Conservation (phyloP, 164 flowering plant genomes). For the Vitis riparia region DNA sequence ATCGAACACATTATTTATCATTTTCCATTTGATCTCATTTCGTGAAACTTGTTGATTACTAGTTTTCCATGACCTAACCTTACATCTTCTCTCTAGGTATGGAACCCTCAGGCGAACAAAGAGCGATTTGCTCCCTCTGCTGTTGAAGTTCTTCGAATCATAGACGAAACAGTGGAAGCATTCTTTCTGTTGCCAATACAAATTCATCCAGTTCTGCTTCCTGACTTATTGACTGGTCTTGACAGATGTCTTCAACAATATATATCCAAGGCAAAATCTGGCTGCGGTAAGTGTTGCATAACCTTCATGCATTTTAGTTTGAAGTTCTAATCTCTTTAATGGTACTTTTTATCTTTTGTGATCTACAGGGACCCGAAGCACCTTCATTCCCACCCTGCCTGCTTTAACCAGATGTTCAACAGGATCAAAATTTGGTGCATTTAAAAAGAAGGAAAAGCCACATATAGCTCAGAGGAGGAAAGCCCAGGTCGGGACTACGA, state of each 20-base stretch:
- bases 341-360: neutral
- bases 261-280: slow-evolving; percentile 49
- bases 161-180: slow-evolving; percentile 66
- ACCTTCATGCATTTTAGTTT: neutral
- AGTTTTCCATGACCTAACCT: slow-evolving; percentile 1
- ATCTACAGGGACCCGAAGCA: slow-evolving; percentile 42
- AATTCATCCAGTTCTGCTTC: slow-evolving; percentile 45
- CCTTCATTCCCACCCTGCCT: slow-evolving; percentile 52
- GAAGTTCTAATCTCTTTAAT: neutral
- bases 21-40: neutral
- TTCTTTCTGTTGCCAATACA: slow-evolving; percentile 67
- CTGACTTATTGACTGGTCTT: slow-evolving; percentile 46
- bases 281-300: slow-evolving; percentile 47
- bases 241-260: slow-evolving; percentile 55
- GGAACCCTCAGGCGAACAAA: slow-evolving; percentile 62
- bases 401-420: slow-evolving; percentile 53
- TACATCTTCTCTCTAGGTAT: slow-evolving; percentile 31
- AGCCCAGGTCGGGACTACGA: slow-evolving; percentile 50
- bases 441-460: slow-evolving; percentile 55
- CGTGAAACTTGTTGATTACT: neutral
- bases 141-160: slow-evolving; percentile 55
- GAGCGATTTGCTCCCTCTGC: slow-evolving; percentile 61
- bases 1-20: neutral
- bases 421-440: slow-evolving; percentile 47
- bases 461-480: slow-evolving; percentile 43